Conservation (phyloP, 345 rosid genomes). For the Syzygium oleosum region DNA sequence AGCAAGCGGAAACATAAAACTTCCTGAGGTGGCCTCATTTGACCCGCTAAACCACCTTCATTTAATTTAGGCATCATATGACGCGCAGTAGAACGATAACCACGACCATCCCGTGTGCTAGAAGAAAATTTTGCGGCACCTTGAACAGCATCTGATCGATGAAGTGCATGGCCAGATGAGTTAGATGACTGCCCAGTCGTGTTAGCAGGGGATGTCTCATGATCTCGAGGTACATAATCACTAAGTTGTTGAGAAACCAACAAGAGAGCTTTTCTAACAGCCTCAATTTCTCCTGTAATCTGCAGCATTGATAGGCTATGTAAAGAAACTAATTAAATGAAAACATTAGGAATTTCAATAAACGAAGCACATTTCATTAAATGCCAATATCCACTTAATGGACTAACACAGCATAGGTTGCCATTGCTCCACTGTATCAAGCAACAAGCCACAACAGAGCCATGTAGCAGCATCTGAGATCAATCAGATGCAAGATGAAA, state of each 20-base stretch:
- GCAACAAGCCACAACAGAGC: not conserved
- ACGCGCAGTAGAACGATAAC: constrained; percentile 10
- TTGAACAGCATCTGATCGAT: constrained; percentile 33
- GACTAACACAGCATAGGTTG: not conserved
- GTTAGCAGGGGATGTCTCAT: constrained; percentile 23
- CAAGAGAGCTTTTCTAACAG: constrained; percentile 55
- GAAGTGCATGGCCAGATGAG: constrained; percentile 18
- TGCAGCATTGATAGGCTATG: constrained; percentile 12
- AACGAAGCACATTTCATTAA: not conserved
- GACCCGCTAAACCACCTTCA: constrained; percentile 28
- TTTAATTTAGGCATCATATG: constrained; percentile 16
- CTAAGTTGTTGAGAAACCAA: constrained; percentile 49
- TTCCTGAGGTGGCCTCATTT: constrained; percentile 33
- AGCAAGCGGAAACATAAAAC: constrained; percentile 46
- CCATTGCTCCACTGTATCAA: not conserved
- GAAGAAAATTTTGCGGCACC: constrained; percentile 18
- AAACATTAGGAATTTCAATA: not conserved
- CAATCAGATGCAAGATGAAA: not conserved
- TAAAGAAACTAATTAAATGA: not conserved
- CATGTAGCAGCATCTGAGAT: not conserved
- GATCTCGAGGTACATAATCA: constrained; percentile 38
- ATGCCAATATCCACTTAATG: not conserved
- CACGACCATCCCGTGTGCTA: constrained; percentile 29
- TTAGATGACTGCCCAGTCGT: constrained; percentile 30
- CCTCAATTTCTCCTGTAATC: constrained; percentile 54